Evolutionary conservation across 106 monocot species (phyloP).

Genomic region (Dendrobium catenatum): DNA sequence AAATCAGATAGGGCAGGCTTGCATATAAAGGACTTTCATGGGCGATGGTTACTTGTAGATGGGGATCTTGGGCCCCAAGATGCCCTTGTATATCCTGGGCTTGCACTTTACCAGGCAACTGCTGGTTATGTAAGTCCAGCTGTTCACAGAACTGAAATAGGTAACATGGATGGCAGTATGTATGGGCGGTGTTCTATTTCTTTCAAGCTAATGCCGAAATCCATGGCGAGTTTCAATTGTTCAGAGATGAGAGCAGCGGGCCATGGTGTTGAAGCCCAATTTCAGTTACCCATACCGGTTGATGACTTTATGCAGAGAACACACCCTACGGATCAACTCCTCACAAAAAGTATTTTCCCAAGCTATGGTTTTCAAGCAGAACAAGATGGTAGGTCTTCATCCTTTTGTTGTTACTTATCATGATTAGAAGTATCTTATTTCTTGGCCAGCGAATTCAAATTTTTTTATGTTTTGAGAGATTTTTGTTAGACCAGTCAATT

Average conservation of each 20-base stretch:
- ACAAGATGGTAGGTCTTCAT: conserved; percentile 65
- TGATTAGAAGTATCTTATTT: not conserved
- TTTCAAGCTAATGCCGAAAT: conserved; percentile 92
- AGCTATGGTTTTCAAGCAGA: conserved; percentile 35
- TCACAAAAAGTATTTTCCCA: conserved; percentile 35
- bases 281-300: conserved; percentile 69
- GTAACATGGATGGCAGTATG: conserved; percentile 53
- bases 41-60: conserved; percentile 83
- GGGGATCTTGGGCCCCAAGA: conserved; percentile 78
- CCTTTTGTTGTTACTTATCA: not conserved
- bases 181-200: conserved; percentile 76
- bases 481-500: not conserved
- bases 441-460: not conserved
- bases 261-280: conserved; percentile 82
- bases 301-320: conserved; percentile 93
- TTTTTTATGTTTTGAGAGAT: not conserved
- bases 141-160: conserved; percentile 46
- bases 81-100: conserved; percentile 72
- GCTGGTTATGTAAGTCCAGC: conserved; percentile 84
- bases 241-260: conserved; percentile 91
- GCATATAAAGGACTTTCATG: conserved; percentile 77
- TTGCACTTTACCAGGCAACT: conserved; percentile 88
- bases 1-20: conserved; percentile 78
- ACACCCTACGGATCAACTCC: conserved; percentile 59
- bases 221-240: conserved; percentile 79